phyloP scores from a whole-genome alignment of 2,329 filamentous ascomycete genomes.

The Dactylellina drechsleri region DNA sequence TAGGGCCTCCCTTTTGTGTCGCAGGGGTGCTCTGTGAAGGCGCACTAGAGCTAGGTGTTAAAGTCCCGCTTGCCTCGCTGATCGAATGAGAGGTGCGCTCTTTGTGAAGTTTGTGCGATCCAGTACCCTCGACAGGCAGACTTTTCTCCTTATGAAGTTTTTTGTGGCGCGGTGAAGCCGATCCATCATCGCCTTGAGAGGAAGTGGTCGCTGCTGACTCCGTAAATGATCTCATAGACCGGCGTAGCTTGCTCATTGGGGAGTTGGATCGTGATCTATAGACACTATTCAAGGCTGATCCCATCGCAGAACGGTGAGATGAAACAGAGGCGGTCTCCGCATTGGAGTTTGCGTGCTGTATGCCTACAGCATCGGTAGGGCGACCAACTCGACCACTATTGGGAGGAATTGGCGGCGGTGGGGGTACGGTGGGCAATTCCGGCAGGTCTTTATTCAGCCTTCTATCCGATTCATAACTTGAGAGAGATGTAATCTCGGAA shows the following conservation, averaged over 20 bases:
- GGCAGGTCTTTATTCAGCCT: slow-evolving; percentile 12
- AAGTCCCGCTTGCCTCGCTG: slow-evolving; percentile 8
- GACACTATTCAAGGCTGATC: slow-evolving; percentile 26
- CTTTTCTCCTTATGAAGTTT: slow-evolving; percentile 47
- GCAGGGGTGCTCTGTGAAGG: slow-evolving; percentile 44
- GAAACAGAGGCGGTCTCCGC: slow-evolving; percentile 1
- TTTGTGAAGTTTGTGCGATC: slow-evolving; percentile 27
- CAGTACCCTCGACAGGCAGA: slow-evolving; percentile 4
- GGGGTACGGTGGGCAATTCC: slow-evolving; percentile 9
- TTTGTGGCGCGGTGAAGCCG: slow-evolving; percentile 13
- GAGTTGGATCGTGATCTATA: slow-evolving; percentile 49
- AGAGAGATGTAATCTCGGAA: slow-evolving; percentile 45
- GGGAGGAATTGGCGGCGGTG: background rate
- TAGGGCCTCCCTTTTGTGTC: slow-evolving; percentile 59
- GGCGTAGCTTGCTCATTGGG: slow-evolving; percentile 24
- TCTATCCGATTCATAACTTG: slow-evolving; percentile 34
- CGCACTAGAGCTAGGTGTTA: slow-evolving; percentile 9
- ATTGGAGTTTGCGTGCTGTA: slow-evolving; percentile 18
- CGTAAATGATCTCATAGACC: slow-evolving; percentile 22
- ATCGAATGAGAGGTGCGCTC: slow-evolving; percentile 17
- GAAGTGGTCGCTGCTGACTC: slow-evolving; percentile 7
- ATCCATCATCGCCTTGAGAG: slow-evolving; percentile 5
- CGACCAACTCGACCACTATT: background rate
- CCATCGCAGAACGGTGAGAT: slow-evolving; percentile 50
- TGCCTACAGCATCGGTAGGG: background rate